Percentiles rank a stretch among this genome's conserved stretches.
Evolutionary conservation across 805 yeast species (phyloP).

Genomic region (Ogataea naganishii): DNA sequence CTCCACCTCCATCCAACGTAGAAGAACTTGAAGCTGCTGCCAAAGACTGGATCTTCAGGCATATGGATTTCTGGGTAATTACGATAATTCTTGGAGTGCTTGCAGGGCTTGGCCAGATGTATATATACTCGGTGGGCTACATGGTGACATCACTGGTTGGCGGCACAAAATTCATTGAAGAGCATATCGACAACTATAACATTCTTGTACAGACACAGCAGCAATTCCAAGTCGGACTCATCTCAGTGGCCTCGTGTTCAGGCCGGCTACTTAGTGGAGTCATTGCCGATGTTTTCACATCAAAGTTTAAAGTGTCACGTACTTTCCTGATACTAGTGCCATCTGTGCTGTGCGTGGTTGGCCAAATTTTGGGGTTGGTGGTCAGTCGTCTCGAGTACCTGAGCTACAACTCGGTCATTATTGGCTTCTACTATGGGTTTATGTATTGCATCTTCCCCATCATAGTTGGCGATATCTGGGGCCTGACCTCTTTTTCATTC

Average conservation of each 20-base stretch:
- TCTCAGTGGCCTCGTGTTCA: slow-evolving; percentile 57
- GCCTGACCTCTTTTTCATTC: slow-evolving; percentile 55
- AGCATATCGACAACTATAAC: slow-evolving; percentile 9
- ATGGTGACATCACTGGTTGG: slow-evolving; percentile 44
- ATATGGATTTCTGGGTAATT: slow-evolving; percentile 40
- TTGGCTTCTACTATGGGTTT: slow-evolving; percentile 68
- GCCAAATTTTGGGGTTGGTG: slow-evolving; percentile 41
- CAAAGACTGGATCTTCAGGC: slow-evolving; percentile 19
- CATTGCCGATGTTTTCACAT: slow-evolving; percentile 50
- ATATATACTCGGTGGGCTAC: slow-evolving; percentile 67
- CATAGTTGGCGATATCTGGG: slow-evolving; percentile 68
- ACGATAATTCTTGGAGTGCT: slow-evolving; percentile 41
- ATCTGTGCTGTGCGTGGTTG: slow-evolving; percentile 31
- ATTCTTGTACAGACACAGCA: slow-evolving; percentile 41
- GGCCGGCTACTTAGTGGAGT: slow-evolving; percentile 63
- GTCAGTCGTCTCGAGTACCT: slow-evolving; percentile 27
- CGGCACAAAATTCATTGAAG: slow-evolving; percentile 10
- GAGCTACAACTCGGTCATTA: slow-evolving; percentile 42
- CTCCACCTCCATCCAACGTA: too few relatives aligned
- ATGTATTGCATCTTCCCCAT: slow-evolving; percentile 68
- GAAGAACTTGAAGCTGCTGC: too few relatives aligned
- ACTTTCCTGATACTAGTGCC: slow-evolving; percentile 49
- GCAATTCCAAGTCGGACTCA: slow-evolving; percentile 62
- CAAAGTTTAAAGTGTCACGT: slow-evolving; percentile 26
- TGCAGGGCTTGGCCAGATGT: slow-evolving; percentile 67